Conservation (phyloP, 176 grass and related monocot genomes). For the Carex cristatella region DNA sequence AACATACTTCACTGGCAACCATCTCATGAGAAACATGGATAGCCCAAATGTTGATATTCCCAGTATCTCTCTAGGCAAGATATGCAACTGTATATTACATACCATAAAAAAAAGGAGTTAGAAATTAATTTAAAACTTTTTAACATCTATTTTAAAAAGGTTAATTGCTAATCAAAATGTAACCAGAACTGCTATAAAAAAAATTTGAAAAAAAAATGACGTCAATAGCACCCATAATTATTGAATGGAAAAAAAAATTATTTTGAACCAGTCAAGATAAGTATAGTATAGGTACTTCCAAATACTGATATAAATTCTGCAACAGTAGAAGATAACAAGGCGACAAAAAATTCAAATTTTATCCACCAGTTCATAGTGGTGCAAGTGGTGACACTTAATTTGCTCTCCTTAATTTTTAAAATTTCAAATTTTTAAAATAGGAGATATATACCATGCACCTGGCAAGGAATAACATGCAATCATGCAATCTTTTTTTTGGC, state of each 20-base stretch:
- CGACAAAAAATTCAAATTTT: background rate
- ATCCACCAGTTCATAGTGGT: background rate
- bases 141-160: background rate
- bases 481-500: background rate
- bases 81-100: constrained; percentile 55
- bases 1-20: constrained; percentile 46
- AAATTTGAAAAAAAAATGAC: background rate
- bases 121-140: background rate
- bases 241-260: background rate
- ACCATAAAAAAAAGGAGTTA: background rate
- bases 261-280: background rate
- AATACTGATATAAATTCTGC: background rate
- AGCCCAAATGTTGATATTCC: constrained; percentile 87
- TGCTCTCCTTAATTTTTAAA: background rate
- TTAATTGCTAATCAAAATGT: background rate
- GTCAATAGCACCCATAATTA: background rate
- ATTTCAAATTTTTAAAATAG: background rate
- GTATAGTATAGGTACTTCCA: background rate
- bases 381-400: background rate
- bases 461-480: background rate
- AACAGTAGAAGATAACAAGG: background rate
- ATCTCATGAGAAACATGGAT: constrained; percentile 57
- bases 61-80: constrained; percentile 73
- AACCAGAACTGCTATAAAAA: background rate
- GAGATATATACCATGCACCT: background rate